Evolutionary conservation across 768 basidiomycete genomes (phyloP).

Genomic region (Boletus huronensis): DNA sequence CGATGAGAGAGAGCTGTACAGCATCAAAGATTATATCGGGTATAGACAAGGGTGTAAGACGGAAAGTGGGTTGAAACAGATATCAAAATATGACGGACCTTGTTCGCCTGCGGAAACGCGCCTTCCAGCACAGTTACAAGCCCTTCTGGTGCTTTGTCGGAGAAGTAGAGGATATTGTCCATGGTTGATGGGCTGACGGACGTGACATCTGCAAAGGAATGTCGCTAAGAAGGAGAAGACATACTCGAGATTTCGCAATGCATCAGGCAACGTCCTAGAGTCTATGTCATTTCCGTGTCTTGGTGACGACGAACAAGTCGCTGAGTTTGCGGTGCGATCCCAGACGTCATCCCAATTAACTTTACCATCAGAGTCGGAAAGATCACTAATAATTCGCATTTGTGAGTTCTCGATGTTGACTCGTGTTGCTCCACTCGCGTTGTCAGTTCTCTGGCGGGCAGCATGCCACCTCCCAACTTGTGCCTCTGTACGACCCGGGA

Average conservation of each 20-base stretch:
- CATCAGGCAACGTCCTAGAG: constrained; percentile 33
- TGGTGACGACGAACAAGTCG: background rate
- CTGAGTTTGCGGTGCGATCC: constrained; percentile 30
- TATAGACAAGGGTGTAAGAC: background rate
- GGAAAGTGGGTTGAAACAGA: background rate
- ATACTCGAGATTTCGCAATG: constrained; percentile 34
- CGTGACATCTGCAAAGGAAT: background rate
- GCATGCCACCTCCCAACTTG: constrained; percentile 77
- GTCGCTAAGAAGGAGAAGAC: background rate
- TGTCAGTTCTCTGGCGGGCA: constrained; percentile 32
- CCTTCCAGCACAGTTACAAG: constrained; percentile 41
- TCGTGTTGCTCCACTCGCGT: background rate
- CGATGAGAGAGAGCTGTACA: constrained; percentile 59
- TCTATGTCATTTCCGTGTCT: background rate
- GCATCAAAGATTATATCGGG: background rate
- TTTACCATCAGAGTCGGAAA: constrained; percentile 1
- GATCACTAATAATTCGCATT: constrained; percentile 1
- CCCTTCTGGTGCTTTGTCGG: constrained; percentile 57
- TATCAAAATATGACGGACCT: constrained; percentile 37
- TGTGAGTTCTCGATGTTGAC: background rate
- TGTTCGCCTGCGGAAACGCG: constrained; percentile 42
- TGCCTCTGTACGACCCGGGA: constrained; percentile 52
- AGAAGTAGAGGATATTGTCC: constrained; percentile 46
- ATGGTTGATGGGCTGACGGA: constrained; percentile 16
- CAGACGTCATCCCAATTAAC: constrained; percentile 54